A percentile compares a stretch with the other conserved stretches of the same genome.
Conservation (phyloP, 2,329 filamentous ascomycete species). For the Colletotrichum sp. region DNA sequence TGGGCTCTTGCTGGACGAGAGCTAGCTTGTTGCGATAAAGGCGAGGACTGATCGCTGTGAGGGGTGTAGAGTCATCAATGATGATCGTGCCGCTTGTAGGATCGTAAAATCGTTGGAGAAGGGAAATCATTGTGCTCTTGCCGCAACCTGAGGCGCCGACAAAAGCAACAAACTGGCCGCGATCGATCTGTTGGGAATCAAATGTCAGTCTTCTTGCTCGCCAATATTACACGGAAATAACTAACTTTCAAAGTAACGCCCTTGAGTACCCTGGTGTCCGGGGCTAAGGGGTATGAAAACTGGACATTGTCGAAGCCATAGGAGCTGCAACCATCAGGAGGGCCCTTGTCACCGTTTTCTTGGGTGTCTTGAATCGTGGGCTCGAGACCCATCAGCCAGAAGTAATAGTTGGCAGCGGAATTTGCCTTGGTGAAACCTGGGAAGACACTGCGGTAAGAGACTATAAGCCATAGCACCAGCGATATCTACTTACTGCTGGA, state of each 20-base stretch:
- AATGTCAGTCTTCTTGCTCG: constrained; percentile 43
- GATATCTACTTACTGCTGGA: neutral
- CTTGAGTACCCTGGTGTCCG: constrained; percentile 31
- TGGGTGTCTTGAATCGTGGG: constrained; percentile 9
- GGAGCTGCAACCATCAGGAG: constrained; percentile 9
- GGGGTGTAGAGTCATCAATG: neutral
- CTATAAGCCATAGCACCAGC: neutral
- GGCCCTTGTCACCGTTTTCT: constrained; percentile 24
- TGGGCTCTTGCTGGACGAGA: constrained; percentile 17
- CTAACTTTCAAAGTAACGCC: constrained; percentile 26
- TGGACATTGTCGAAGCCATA: constrained; percentile 31
- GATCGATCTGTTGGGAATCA: neutral
- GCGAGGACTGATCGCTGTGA: neutral
- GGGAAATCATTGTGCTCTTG: constrained; percentile 64
- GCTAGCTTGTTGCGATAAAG: neutral
- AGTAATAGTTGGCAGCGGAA: constrained; percentile 41
- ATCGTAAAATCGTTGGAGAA: constrained; percentile 43
- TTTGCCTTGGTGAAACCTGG: constrained; percentile 43
- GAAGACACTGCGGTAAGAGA: neutral
- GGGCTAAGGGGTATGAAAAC: constrained; percentile 57
- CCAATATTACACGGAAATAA: constrained; percentile 27
- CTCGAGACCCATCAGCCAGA: constrained; percentile 33
- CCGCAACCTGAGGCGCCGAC: constrained; percentile 62
- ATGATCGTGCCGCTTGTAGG: neutral
- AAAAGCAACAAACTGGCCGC: constrained; percentile 42